A percentile compares a stretch with the other conserved stretches of the same genome.
phyloP scores from a whole-genome alignment of 2,329 filamentous ascomycete genomes.

The Ophiocordyceps sinensis region DNA sequence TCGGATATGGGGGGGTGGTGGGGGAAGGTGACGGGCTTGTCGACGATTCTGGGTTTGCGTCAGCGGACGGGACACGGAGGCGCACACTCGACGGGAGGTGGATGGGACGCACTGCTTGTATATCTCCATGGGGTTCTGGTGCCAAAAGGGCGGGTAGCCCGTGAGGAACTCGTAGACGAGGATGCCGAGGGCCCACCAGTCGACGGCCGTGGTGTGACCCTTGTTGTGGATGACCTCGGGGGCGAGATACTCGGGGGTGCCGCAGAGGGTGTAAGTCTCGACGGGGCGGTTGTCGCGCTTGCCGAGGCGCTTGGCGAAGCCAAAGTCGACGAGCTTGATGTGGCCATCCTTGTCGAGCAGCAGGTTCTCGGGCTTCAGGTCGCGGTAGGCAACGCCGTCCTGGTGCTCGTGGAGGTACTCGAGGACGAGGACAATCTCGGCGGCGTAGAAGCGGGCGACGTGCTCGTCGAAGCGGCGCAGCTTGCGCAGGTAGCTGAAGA shows the following conservation, averaged over 20 bases:
- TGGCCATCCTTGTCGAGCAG: conserved; percentile 65
- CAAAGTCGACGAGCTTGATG: conserved; percentile 73
- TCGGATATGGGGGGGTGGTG: conserved; percentile 48
- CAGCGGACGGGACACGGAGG: no score
- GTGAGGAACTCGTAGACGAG: conserved; percentile 75
- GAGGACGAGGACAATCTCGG: conserved; percentile 69
- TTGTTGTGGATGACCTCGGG: conserved; percentile 78
- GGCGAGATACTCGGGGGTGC: conserved; percentile 71
- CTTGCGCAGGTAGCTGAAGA: conserved; percentile 70
- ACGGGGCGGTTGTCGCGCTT: conserved; percentile 32
- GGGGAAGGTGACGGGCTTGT: conserved; percentile 63
- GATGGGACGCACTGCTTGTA: conserved; percentile 65
- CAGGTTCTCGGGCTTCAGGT: conserved; percentile 73
- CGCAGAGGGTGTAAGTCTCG: conserved; percentile 73
- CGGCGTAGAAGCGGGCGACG: conserved; percentile 68
- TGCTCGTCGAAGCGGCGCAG: conserved; percentile 66
- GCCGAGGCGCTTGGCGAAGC: conserved; percentile 68
- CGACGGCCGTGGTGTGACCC: conserved; percentile 60
- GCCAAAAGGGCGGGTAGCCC: conserved; percentile 77
- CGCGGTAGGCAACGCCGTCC: conserved; percentile 64
- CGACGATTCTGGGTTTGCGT: conserved; percentile 47
- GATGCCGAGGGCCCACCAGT: conserved; percentile 81
- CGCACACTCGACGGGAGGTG: no score
- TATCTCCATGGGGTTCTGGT: conserved; percentile 75
- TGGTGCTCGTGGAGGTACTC: conserved; percentile 69